A percentile compares a stretch with the other conserved stretches of the same genome.
Evolutionary conservation across 2,329 filamentous ascomycete species (phyloP).

Genomic region (Cordyceps farinosa): DNA sequence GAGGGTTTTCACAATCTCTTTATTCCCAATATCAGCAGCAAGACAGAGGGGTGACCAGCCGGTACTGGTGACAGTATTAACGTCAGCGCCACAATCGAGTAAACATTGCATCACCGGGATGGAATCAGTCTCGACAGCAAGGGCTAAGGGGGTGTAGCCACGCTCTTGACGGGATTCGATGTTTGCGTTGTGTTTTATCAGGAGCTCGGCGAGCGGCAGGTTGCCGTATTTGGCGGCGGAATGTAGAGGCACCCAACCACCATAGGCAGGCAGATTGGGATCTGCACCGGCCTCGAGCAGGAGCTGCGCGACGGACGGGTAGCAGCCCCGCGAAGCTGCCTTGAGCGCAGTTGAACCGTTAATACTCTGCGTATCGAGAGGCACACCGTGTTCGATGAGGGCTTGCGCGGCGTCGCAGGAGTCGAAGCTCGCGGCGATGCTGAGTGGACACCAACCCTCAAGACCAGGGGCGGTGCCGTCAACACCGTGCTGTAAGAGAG

Average conservation of each 20-base stretch:
- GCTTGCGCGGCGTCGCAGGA: constrained; percentile 14
- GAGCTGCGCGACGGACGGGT: constrained; percentile 13
- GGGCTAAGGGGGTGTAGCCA: constrained; percentile 19
- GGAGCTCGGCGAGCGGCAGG: constrained; percentile 6
- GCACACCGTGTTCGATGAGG: constrained; percentile 16
- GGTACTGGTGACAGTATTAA: constrained; percentile 23
- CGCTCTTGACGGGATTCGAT: constrained; percentile 9
- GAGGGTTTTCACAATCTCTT: constrained; percentile 11
- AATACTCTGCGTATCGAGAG: constrained; percentile 9
- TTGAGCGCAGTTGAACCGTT: constrained; percentile 20
- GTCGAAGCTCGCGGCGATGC: constrained; percentile 19
- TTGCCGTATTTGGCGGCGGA: constrained; percentile 20
- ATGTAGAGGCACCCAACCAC: constrained; percentile 20
- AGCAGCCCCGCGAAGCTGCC: constrained; percentile 17
- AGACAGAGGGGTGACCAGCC: constrained; percentile 28
- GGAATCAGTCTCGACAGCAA: constrained; percentile 16
- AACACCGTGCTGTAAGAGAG: constrained; percentile 13
- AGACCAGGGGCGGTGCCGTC: constrained; percentile 9
- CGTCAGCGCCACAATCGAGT: constrained; percentile 27
- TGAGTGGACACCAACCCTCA: constrained; percentile 20
- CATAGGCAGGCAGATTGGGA: constrained; percentile 14
- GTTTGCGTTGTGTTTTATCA: constrained; percentile 16
- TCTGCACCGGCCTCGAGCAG: constrained; percentile 19
- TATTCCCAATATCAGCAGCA: constrained; percentile 22
- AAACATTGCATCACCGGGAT: constrained; percentile 11